A percentile compares a stretch with the other conserved stretches of the same genome.
phyloP scores from a whole-genome alignment of 148 eudicot species.

The Salicornia ramosissima region DNA sequence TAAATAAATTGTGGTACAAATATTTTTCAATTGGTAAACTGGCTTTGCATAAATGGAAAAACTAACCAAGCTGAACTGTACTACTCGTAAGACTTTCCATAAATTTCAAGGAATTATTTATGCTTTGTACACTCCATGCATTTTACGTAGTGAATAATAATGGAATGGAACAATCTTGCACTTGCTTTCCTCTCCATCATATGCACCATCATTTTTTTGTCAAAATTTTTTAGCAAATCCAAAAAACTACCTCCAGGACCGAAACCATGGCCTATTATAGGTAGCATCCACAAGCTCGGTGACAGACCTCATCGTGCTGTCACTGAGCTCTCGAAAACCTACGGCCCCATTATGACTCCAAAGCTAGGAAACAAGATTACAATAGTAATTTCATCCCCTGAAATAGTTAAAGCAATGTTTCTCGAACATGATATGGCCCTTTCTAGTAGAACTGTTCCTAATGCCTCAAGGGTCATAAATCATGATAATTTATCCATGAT shows the following conservation, averaged over 20 bases:
- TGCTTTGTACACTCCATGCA: no score
- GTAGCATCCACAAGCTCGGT: slow-evolving; percentile 39
- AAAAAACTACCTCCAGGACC: slow-evolving; percentile 47
- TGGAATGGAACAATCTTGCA: neutral
- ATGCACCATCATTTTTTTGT: neutral
- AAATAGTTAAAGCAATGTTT: slow-evolving; percentile 28
- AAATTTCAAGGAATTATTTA: no score
- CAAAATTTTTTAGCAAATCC: neutral
- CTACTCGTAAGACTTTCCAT: no score
- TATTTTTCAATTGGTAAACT: no score
- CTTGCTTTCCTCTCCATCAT: neutral
- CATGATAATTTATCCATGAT: slow-evolving; percentile 23
- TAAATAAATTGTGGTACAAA: no score
- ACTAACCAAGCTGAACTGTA: no score
- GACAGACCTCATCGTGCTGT: slow-evolving; percentile 33
- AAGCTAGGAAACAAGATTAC: slow-evolving; percentile 34
- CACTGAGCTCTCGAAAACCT: slow-evolving; percentile 26
- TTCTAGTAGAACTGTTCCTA: slow-evolving; percentile 5
- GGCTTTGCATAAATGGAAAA: no score
- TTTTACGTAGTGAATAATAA: neutral
- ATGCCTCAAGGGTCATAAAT: neutral
- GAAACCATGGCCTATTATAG: slow-evolving; percentile 38
- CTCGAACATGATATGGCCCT: slow-evolving; percentile 25
- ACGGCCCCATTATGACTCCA: slow-evolving; percentile 47
- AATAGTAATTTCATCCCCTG: slow-evolving; percentile 30